These are phyloP conservation scores for Aquilaria agallochum DNA, from an alignment of 441 rosid genomes.

Conservation along the genomic window DNA sequence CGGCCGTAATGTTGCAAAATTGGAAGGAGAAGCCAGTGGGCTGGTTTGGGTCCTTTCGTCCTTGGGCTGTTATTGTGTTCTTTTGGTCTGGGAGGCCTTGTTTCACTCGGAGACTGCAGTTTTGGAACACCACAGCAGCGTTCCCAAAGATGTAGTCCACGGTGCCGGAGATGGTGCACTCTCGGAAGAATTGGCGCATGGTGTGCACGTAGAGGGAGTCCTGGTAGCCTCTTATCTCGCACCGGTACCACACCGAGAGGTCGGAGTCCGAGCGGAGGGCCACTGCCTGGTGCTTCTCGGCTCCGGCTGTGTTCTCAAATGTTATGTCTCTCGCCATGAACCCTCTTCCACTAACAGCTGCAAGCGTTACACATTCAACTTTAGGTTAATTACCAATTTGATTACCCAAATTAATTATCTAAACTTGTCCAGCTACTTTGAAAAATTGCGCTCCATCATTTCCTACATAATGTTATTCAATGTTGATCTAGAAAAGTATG, in stretches of 20 bases:
- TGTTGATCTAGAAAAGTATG: too few species aligned
- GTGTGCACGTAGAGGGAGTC: conserved; percentile 88
- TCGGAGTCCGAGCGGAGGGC: conserved; percentile 81
- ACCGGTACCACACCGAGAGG: conserved; percentile 55
- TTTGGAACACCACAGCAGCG: conserved; percentile 54
- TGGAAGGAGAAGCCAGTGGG: conserved; percentile 80
- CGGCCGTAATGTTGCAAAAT: conserved; percentile 76
- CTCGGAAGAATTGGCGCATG: conserved; percentile 87
- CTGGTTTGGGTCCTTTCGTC: conserved; percentile 43
- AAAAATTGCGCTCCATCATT: too few species aligned
- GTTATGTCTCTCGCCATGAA: conserved; percentile 81
- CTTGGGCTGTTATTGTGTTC: conserved; percentile 67
- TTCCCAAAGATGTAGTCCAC: conserved; percentile 71
- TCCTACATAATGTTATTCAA: too few species aligned
- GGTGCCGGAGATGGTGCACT: conserved; percentile 62
- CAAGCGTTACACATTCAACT: neutral
- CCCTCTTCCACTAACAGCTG: conserved; percentile 90
- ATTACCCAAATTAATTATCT: too few species aligned
- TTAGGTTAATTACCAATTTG: too few species aligned
- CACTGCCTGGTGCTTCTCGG: conserved; percentile 79
- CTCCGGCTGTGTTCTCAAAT: conserved; percentile 82
- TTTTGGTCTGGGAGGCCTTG: conserved; percentile 48
- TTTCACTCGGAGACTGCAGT: conserved; percentile 38
- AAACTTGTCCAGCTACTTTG: too few species aligned
- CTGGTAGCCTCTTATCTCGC: conserved; percentile 70